Evolutionary conservation across 305 asterid genomes (phyloP), one percentile per base, ranked within the genome.

Genomic region (Rubia balearica): DNA sequence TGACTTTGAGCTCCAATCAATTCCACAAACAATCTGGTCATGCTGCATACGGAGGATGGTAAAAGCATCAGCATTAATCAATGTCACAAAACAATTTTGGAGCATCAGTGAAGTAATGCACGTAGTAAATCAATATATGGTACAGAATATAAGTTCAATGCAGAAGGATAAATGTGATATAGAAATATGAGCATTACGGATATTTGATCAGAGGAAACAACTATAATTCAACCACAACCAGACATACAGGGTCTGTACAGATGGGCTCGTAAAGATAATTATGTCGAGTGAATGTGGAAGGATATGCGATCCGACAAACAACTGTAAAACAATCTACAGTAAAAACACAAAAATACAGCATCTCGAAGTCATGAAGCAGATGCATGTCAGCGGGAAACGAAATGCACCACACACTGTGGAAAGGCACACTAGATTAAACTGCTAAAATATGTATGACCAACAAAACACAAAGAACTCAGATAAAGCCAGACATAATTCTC

Each of bases 21-120:
- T 80, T 73, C 96, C 99, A 13, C 97, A 91, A 80, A 95, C 90
- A 86, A 95, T 88, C 85, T 95, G 99, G 82, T 95, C 99, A 81
- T 95, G 99, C 99, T 95, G 95, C 78, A 75, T 77, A 12, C 2
- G 16, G 24, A 78, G 70, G 82, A 78, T 75, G 74, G 66, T 33
- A 68, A 17, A 19, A 57, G 24, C 41, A 60, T 24, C 65, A 60
- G 38, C 17, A 60, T 40, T 21, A 73, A 74, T 49, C 56, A 49
- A 49, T 21, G 8, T 49, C 56, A 49, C 56, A 16, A 53, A 53
- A 53, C 11, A 51, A 6, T 49, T 49, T 16, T 49, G 19, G 21
- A 49, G 10, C 59, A 41, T 43, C 7, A 30, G 0, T 56, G 41
- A 49, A 56, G 24, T 1, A 40, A 36, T n/a, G 40, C 42, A 16